Base-by-base conservation (phyloP, 1,284 basidiomycete species). In the Rhodotorula sp. region DNA sequence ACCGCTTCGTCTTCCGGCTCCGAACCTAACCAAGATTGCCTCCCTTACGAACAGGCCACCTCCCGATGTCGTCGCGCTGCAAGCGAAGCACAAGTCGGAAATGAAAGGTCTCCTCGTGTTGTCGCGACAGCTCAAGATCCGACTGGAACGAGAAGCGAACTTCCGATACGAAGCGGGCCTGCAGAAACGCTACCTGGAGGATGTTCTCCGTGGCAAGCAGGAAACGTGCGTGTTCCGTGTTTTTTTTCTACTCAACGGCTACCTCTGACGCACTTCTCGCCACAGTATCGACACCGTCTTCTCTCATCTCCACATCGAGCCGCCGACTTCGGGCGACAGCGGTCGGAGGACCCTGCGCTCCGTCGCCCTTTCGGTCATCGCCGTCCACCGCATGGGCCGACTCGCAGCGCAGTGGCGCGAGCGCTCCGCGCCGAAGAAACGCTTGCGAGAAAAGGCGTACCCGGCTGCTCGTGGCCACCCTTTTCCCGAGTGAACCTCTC, bases 61-160 rank as follows among this genome's bases (percentile, higher is more conserved):
- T 10, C 33, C 33, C 17, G 49, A 49, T 10, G 74, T 37, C 79
- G 66, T 59, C 51, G 67, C 64, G 33, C 63, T 76, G 26, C 63
- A 71, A 45, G 66, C 82, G 5, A 86, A 87, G 78, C 91, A 95
- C 79, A 90, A 88, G 69, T 86, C 87, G 71, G 92, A 95, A 80
- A 90, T 89, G 82, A 93, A 93, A 79, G 93, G 92, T 20, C 83
- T 95, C 29, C 85, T 95, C 68, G 85, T 91, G 6, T 90, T 96
- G 79, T 94, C 97, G 73, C 86, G 86, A 60, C 97, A 97, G 81
- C 85, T 98, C 73, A 95, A 98, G 80, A 89, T 90, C 60, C 93
- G 93, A 79, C 95, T 90, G 81, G 89, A 87, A 2, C 85, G 95
- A 46, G 95, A 99, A 82, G 87, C 88, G 30, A 84, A 86, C 2